Evolutionary conservation across 1,139 yeast species (phyloP).

Genomic region (Pichia cactophila): DNA sequence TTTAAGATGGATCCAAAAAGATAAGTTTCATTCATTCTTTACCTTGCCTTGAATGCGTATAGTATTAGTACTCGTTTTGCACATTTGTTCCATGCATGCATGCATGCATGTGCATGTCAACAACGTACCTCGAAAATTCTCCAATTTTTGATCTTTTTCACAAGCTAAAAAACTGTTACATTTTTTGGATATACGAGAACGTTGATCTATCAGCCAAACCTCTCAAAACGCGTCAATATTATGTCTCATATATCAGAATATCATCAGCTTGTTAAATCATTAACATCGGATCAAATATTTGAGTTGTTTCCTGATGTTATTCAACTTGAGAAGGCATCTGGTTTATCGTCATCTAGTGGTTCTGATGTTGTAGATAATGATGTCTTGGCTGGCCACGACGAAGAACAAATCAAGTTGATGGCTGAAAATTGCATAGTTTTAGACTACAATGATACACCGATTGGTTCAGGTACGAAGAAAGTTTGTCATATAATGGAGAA

Average conservation of each 20-base stretch:
- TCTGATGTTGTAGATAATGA: slow-evolving; percentile 18
- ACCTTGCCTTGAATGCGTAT: too few relatives aligned
- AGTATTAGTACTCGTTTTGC: too few relatives aligned
- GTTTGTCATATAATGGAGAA: slow-evolving; percentile 86
- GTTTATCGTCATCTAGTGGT: slow-evolving; percentile 33
- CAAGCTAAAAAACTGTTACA: background rate
- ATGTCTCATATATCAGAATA: slow-evolving; percentile 26
- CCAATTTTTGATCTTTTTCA: background rate
- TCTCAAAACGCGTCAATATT: background rate
- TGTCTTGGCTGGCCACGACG: slow-evolving; percentile 77
- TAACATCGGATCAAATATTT: slow-evolving; percentile 42
- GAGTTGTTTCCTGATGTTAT: slow-evolving; percentile 57
- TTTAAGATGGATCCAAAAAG: too few relatives aligned
- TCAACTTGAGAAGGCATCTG: slow-evolving; percentile 43
- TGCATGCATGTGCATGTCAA: too few relatives aligned
- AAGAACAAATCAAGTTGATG: slow-evolving; percentile 91
- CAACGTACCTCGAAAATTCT: background rate
- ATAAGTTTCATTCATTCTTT: too few relatives aligned
- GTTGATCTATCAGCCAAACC: background rate
- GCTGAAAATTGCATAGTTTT: slow-evolving; percentile 93
- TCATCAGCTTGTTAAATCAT: slow-evolving; percentile 44
- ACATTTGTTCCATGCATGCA: too few relatives aligned
- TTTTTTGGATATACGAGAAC: too few relatives aligned
- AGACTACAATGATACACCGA: slow-evolving; percentile 77
- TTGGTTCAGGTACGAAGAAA: slow-evolving; percentile 93